A percentile compares a stretch with the other conserved stretches of the same genome.
phyloP scores from a whole-genome alignment of 176 grass and related monocot species.

The Triticum urartu region DNA sequence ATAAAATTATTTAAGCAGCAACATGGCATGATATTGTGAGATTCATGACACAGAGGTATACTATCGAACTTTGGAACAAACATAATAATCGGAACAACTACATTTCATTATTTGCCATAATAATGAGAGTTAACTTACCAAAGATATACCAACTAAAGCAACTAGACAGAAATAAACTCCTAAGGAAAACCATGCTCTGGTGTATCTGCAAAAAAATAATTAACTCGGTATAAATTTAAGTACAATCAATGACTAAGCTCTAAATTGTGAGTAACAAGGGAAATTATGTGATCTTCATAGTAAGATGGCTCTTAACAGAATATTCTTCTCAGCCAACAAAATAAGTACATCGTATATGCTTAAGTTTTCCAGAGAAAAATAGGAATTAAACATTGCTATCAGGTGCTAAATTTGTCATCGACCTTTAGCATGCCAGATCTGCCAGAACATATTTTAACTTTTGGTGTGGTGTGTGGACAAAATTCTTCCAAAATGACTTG shows the following conservation, averaged over 20 bases:
- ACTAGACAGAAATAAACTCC: constrained; percentile 67
- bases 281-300: neutral
- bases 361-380: neutral
- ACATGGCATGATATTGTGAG: neutral
- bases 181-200: constrained; percentile 73
- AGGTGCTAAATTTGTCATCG: neutral
- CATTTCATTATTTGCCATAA: neutral
- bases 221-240: constrained; percentile 10
- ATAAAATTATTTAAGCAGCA: constrained; percentile 16
- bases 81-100: constrained; percentile 19
- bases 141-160: constrained; percentile 58
- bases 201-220: constrained; percentile 43
- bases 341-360: neutral
- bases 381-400: constrained; percentile 1
- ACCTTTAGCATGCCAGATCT: constrained; percentile 5
- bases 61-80: constrained; percentile 11
- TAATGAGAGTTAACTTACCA: constrained; percentile 51
- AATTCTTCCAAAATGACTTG: constrained; percentile 15
- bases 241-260: neutral
- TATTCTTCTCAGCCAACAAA: neutral
- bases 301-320: neutral
- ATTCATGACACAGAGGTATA: neutral
- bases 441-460: constrained; percentile 24
- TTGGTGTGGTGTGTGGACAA: neutral
- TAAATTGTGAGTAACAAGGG: constrained; percentile 6